A percentile compares a stretch with the other conserved stretches of the same genome.
These are phyloP conservation scores for Xylaria polymorpha DNA, from an alignment of 2,329 filamentous ascomycete species.

Conservation along the genomic window DNA sequence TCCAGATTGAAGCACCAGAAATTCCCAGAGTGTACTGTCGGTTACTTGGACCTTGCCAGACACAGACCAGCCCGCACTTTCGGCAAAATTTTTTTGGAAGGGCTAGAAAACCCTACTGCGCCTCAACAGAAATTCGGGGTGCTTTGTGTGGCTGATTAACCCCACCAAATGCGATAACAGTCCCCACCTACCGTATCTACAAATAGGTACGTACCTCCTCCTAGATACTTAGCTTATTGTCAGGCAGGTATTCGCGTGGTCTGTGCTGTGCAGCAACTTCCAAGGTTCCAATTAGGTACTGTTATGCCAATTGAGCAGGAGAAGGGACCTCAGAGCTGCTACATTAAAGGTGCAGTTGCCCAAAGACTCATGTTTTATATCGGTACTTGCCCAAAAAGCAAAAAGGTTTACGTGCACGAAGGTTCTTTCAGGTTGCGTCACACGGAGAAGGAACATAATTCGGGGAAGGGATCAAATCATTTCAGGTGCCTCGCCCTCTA, in stretches of 20 bases:
- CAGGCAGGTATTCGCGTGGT: not conserved
- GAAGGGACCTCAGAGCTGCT: too few relatives aligned
- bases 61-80: slow-evolving; percentile 47
- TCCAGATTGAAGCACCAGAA: slow-evolving; percentile 53
- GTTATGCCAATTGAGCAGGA: too few relatives aligned
- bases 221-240: too few relatives aligned
- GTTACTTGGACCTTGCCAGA: slow-evolving; percentile 28
- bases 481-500: too few relatives aligned
- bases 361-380: too few relatives aligned
- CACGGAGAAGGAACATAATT: too few relatives aligned
- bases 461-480: too few relatives aligned
- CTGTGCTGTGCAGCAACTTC: not conserved
- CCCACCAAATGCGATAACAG: not conserved
- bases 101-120: slow-evolving; percentile 58
- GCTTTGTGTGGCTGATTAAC: slow-evolving; percentile 30
- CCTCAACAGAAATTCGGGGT: slow-evolving; percentile 17
- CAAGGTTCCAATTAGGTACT: too few relatives aligned
- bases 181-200: not conserved
- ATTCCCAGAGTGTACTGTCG: slow-evolving; percentile 45
- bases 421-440: too few relatives aligned
- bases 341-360: too few relatives aligned
- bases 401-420: too few relatives aligned
- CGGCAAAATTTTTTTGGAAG: slow-evolving; percentile 55
- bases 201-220: not conserved
- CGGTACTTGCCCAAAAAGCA: too few relatives aligned